phyloP scores from a whole-genome alignment of 1,284 basidiomycete genomes.

The Ceratobasidium sp. region DNA sequence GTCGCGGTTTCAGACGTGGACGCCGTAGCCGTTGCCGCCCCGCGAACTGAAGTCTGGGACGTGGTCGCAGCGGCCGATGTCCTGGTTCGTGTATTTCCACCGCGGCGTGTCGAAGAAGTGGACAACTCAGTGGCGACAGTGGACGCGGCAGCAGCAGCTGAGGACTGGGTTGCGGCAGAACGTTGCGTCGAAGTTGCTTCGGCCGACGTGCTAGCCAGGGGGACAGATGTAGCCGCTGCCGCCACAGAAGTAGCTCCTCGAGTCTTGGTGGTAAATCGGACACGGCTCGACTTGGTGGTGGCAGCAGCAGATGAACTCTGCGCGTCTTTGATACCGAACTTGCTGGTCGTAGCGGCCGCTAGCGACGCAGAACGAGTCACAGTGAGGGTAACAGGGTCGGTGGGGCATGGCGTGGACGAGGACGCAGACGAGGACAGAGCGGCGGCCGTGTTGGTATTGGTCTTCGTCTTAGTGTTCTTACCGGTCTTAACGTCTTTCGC shows the following conservation, averaged over 20 bases:
- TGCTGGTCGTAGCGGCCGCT: conserved; percentile 2
- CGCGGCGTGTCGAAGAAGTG: conserved; percentile 1
- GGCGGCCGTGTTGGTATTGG: not conserved
- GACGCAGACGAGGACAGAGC: not conserved
- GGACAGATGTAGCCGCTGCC: not conserved
- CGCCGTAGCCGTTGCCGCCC: conserved; percentile 43
- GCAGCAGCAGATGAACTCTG: not conserved
- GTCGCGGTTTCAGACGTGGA: conserved; percentile 19
- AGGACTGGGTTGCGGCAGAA: not conserved
- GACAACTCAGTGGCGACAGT: not conserved
- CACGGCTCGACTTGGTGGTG: not conserved
- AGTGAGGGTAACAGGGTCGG: conserved; percentile 40
- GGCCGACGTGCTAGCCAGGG: not conserved
- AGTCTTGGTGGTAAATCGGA: conserved; percentile 24
- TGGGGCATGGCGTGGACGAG: conserved; percentile 31
- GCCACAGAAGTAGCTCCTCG: conserved; percentile 11
- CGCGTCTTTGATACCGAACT: conserved; percentile 28
- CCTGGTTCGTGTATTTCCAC: not conserved
- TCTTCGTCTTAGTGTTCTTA: not conserved
- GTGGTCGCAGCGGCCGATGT: conserved; percentile 18
- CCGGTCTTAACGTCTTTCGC: conserved; percentile 18
- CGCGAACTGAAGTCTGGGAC: conserved; percentile 35
- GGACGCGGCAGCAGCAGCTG: conserved; percentile 2
- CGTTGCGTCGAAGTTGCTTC: not conserved
- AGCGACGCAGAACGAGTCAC: conserved; percentile 33